Conservation (phyloP, 2,329 filamentous ascomycete species). For the Fusarium acutatum region DNA sequence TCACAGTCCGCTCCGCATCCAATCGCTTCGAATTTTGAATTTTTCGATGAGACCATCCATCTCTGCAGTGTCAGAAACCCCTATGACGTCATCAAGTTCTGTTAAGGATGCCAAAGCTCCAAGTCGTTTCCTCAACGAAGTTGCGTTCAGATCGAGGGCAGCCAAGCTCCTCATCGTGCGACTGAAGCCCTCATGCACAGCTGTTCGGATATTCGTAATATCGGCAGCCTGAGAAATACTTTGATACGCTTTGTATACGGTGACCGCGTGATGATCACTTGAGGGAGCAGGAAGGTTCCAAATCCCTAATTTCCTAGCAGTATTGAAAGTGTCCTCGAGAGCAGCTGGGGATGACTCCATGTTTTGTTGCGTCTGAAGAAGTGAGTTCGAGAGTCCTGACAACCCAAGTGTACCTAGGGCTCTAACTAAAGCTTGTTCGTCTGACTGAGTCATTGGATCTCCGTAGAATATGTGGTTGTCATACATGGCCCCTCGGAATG, state of each 20-base stretch:
- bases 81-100: conserved; percentile 82
- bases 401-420: conserved; percentile 84
- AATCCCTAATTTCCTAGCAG: conserved; percentile 83
- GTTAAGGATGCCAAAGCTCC: conserved; percentile 76
- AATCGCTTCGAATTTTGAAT: conserved; percentile 73
- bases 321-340: conserved; percentile 78
- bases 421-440: conserved; percentile 75
- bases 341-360: conserved; percentile 65
- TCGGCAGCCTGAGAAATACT: conserved; percentile 74
- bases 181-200: conserved; percentile 71
- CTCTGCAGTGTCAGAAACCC: conserved; percentile 65
- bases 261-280: conserved; percentile 70
- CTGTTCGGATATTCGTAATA: conserved; percentile 59
- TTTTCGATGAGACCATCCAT: conserved; percentile 68
- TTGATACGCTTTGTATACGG: conserved; percentile 83
- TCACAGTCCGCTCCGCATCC: conserved; percentile 86
- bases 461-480: conserved; percentile 80
- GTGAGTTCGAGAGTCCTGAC: conserved; percentile 82
- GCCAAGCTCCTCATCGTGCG: conserved; percentile 67
- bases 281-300: conserved; percentile 88
- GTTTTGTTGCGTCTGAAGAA: conserved; percentile 74
- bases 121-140: conserved; percentile 63
- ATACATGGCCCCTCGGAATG: conserved; percentile 90
- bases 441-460: conserved; percentile 63
- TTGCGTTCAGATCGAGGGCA: conserved; percentile 58